Conservation (phyloP, 768 basidiomycete genomes). For the Kwoniella newhampshirensis region DNA sequence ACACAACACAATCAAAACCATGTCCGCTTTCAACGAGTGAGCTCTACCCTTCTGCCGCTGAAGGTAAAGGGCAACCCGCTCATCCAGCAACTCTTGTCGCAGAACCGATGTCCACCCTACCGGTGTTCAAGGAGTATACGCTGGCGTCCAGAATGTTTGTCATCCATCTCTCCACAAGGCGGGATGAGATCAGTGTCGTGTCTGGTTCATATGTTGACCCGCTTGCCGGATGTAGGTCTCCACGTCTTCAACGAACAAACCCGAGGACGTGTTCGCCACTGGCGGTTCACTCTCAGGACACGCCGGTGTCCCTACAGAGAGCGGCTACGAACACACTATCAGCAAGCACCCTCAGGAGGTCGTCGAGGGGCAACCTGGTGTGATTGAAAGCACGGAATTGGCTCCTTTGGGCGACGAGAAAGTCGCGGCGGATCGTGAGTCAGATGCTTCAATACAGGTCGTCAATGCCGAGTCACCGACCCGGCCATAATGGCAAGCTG, state of each 20-base stretch:
- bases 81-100: not conserved
- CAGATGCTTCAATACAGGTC: not conserved
- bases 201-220: not conserved
- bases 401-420: constrained; percentile 32
- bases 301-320: constrained; percentile 14
- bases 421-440: constrained; percentile 35
- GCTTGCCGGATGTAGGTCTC: not conserved
- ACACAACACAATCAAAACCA: not conserved
- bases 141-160: constrained; percentile 29
- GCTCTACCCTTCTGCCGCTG: no score
- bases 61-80: not conserved
- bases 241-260: constrained; percentile 6
- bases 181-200: no score
- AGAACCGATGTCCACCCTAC: constrained; percentile 17
- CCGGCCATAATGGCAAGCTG: constrained; percentile 1
- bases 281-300: constrained; percentile 14
- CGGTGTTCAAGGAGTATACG: constrained; percentile 18
- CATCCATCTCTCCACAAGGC: no score
- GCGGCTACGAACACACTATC: constrained; percentile 12
- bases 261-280: constrained; percentile 11
- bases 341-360: constrained; percentile 14
- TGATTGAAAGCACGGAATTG: constrained; percentile 35
- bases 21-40: constrained; percentile 6
- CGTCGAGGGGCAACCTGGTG: constrained; percentile 25
- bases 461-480: not conserved